Conservation (phyloP, 306 rosid genomes). For the Hippophae tibetana region DNA sequence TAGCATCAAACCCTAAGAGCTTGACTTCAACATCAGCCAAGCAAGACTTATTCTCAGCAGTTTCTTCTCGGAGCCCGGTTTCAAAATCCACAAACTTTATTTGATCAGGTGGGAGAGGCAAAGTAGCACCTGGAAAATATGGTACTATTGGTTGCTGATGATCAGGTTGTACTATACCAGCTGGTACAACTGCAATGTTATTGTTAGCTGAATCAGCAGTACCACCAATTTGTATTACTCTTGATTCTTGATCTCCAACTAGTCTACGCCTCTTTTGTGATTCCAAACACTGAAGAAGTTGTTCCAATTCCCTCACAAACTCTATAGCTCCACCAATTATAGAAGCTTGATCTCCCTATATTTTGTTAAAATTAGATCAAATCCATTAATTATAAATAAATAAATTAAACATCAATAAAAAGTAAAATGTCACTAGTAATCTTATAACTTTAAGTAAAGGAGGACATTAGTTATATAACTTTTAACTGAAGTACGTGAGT, state of each 20-base stretch:
- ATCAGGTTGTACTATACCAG: slow-evolving; percentile 11
- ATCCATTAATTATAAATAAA: no score
- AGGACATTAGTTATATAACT: no score
- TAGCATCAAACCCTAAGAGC: slow-evolving; percentile 77
- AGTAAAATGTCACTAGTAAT: no score
- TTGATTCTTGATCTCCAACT: slow-evolving; percentile 33
- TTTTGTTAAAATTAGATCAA: not conserved
- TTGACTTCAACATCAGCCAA: slow-evolving; percentile 95
- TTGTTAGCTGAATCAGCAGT: slow-evolving; percentile 12
- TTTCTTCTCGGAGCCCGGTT: slow-evolving; percentile 53
- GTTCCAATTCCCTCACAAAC: slow-evolving; percentile 89
- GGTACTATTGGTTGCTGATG: slow-evolving; percentile 38
- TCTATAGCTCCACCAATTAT: slow-evolving; percentile 97
- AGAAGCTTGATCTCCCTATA: slow-evolving; percentile 96
- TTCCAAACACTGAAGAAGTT: slow-evolving; percentile 85
- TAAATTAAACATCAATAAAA: no score
- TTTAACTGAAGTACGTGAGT: no score
- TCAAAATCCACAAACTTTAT: slow-evolving; percentile 54
- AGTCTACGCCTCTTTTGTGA: slow-evolving; percentile 81
- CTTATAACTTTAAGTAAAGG: no score
- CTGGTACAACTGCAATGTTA: slow-evolving; percentile 4
- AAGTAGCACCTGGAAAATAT: slow-evolving; percentile 11
- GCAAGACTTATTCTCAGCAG: slow-evolving; percentile 78
- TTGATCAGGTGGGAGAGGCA: slow-evolving; percentile 35
- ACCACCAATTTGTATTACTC: slow-evolving; percentile 33